phyloP scores from a whole-genome alignment of 495 filamentous ascomycete species.

The Friedmanniomyces simplex region DNA sequence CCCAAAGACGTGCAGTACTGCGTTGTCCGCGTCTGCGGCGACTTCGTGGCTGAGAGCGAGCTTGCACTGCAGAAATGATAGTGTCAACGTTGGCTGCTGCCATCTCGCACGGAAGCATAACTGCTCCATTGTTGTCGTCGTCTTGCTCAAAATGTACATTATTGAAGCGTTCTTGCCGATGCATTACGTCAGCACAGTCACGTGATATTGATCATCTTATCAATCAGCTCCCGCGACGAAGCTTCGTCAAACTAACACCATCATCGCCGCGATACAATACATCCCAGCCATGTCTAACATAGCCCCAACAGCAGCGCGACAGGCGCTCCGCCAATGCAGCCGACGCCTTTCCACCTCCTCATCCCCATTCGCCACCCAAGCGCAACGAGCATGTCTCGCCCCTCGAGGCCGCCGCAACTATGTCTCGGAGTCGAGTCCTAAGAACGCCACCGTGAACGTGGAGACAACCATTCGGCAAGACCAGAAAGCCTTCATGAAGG shows the following conservation, averaged over 20 bases:
- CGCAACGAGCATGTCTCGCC: constrained; percentile 37
- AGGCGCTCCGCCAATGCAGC: constrained; percentile 59
- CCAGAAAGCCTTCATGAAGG: constrained; percentile 62
- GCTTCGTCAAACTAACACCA: neutral
- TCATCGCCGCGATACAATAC: neutral
- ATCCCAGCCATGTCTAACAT: constrained; percentile 54
- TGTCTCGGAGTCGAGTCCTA: constrained; percentile 73
- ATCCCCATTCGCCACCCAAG: constrained; percentile 24
- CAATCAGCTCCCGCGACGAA: neutral
- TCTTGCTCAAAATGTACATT: no score
- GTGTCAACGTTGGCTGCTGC: no score
- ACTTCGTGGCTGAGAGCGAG: no score
- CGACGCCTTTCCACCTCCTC: constrained; percentile 18
- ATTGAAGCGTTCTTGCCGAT: no score
- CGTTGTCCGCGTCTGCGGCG: no score
- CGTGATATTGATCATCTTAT: no score
- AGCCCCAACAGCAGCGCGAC: constrained; percentile 61
- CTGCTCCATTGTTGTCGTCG: no score
- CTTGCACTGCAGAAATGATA: no score
- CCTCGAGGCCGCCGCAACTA: constrained; percentile 48
- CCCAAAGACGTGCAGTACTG: no score
- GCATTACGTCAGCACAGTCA: no score
- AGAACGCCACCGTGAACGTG: constrained; percentile 69
- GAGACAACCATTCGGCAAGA: constrained; percentile 76
- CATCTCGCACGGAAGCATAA: no score